Evolutionary conservation across 495 filamentous ascomycete genomes (phyloP).

Genomic region (Staphylotrichum longicolle): DNA sequence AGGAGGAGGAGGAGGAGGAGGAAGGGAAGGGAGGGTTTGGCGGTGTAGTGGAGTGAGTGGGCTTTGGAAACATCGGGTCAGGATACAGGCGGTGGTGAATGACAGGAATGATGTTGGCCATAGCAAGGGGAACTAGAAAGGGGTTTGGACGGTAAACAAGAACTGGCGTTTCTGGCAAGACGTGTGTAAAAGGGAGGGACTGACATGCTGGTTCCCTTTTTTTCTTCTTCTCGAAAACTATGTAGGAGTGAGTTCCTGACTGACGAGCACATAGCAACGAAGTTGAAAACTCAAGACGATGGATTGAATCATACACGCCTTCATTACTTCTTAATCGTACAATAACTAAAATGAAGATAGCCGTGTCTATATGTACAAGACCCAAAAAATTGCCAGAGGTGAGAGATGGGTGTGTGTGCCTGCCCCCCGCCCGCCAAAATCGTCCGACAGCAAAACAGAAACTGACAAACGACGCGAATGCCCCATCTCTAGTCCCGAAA

Average conservation of each 20-base stretch:
- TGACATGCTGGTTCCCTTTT: no score
- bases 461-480: conserved; percentile 10
- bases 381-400: conserved; percentile 10
- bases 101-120: background rate
- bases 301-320: background rate
- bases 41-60: background rate
- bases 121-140: background rate
- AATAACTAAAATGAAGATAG: background rate
- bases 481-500: conserved; percentile 14
- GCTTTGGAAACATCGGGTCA: conserved; percentile 18
- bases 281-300: no score
- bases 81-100: background rate
- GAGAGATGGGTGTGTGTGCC: conserved; percentile 11
- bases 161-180: conserved; percentile 6
- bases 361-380: conserved; percentile 16
- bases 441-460: conserved; percentile 7
- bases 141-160: background rate
- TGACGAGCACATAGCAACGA: no score
- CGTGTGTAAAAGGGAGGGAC: no score
- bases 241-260: no score
- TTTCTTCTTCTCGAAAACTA: no score
- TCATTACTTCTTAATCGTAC: conserved; percentile 13
- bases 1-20: background rate
- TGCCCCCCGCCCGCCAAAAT: conserved; percentile 8
- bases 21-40: background rate